Base-by-base conservation (phyloP, 495 filamentous ascomycete species). In the Penicillium herquei region DNA sequence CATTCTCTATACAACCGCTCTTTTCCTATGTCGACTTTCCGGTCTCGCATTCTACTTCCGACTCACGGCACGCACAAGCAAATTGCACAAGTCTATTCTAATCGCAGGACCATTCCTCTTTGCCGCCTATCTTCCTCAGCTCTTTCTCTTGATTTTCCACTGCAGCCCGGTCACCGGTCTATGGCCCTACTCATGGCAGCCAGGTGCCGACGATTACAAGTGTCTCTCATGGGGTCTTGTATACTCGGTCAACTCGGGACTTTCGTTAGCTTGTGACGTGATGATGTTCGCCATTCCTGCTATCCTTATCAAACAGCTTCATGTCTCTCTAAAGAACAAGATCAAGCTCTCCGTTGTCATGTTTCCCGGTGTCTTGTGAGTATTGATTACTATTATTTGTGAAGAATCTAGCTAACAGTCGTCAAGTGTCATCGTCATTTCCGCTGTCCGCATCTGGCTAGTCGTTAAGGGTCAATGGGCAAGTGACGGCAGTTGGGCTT, bases 1-100 rank as follows among this genome's bases (percentile, higher is more conserved):
- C 56, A 62, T 79, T 52, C 54, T 79, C 51, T 80, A 80, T 56
- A 79, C 75, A 17, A 73, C 68, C 5, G 71, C 77, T 16, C 65
- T 79, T 18, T 67, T 74, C 57, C 45, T 72, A 18, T 78, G 77
- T 58, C 74, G 77, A 34, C 58, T 79, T 1, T 79, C 76, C 21
- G 77, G 76, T 57, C 70, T 80, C 8, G 71, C 76, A 14, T 79
- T 80, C 58, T 80, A 78, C 56, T 67, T 68, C 26, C 72, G 75
- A 10, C 64, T 80, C 32, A 64, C 65, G n/a, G 60, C 57, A 7
- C 67, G 68, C 13, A 59, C 68, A 31, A 52, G 59, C 54, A 68
- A 67, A 18, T 57, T 79, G 3, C 61, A 62, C 26, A 33, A 67
- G n/a, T 58, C 64, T 44, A 73, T 78, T 55, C 58, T 66, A 21